phyloP scores from a whole-genome alignment of 2,329 filamentous ascomycete genomes.

The Ophiognomonia clavigignenti-juglandacearum region DNA sequence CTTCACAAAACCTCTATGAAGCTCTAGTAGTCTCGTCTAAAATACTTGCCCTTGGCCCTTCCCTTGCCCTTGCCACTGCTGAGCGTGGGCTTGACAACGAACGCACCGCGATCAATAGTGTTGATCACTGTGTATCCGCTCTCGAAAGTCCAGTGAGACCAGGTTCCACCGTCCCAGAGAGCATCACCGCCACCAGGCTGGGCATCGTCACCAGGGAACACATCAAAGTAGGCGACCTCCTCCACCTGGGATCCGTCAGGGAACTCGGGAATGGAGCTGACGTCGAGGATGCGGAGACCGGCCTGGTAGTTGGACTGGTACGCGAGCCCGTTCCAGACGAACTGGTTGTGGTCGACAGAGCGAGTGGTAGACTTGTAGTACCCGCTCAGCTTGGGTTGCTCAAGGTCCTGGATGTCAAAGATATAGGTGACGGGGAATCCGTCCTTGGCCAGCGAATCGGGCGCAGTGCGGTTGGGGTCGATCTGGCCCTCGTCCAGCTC shows the following conservation, averaged over 20 bases:
- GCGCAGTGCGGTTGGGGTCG: too few relatives aligned
- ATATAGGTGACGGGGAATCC: constrained; percentile 46
- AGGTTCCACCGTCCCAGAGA: constrained; percentile 39
- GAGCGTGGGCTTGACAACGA: constrained; percentile 45
- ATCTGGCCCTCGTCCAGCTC: constrained; percentile 47
- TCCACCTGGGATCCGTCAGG: constrained; percentile 39
- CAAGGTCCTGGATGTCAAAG: constrained; percentile 41
- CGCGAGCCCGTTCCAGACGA: constrained; percentile 36
- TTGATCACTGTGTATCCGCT: constrained; percentile 46
- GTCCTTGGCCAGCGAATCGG: constrained; percentile 32
- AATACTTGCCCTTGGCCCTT: too few relatives aligned
- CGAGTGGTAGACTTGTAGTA: constrained; percentile 34
- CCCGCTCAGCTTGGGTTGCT: constrained; percentile 37
- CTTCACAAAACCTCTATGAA: too few relatives aligned
- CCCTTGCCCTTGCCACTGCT: too few relatives aligned
- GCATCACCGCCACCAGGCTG: constrained; percentile 30
- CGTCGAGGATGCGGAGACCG: constrained; percentile 39
- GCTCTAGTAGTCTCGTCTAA: too few relatives aligned
- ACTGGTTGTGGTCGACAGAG: constrained; percentile 47
- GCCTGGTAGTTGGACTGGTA: constrained; percentile 47
- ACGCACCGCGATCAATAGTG: constrained; percentile 47
- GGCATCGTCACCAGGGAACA: constrained; percentile 45
- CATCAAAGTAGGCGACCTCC: constrained; percentile 45
- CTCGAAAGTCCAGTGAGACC: constrained; percentile 46
- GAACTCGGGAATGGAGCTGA: constrained; percentile 31